Evolutionary conservation across 140 eudicot species (phyloP), one percentile per base, ranked within the genome.

Genomic region (Cichorium intybus): DNA sequence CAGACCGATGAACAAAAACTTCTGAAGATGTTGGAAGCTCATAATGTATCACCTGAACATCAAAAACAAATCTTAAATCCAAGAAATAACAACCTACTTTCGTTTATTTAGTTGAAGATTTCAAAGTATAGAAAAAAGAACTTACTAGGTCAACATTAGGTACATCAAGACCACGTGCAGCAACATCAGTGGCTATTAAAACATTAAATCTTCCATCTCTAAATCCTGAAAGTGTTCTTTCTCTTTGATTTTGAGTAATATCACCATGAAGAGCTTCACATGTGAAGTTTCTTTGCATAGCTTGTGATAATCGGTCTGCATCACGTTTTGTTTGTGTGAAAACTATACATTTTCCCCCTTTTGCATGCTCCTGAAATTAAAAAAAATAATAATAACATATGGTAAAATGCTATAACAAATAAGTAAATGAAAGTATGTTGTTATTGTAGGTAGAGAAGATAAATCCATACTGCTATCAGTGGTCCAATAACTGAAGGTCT

Each of bases 101-200:
- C 46, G 3, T 39, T 39, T 0, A 12, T 4, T 39, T 12, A 3
- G 2, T 11, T 0, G n/a, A 37, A 7, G 46, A 10, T 37, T 37
- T 10, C 1, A 10, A 37, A 37, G 35, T 31, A 31, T 3, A 31
- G 35, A 31, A 31, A 48, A 52, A 35, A 51, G 21, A n/a, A 80
- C 75, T 66, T 52, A 93, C 99, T 82, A 93, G 87, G 80, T 93
- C 99, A 72, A 93, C 99, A 81, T 83, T 93, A 39, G 99, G 97
- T 7, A 93, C 92, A 69, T 93, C 99, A 71, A 93, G 97, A 10
- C 99, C 99, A 52, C 99, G 99, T 24, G 97, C 96, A 68, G 97
- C 97, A 52, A 91, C 97, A 85, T 91, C 97, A 28, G 97, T 91
- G 10, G 99, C 99, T 20, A 93, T 81, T 23, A 93, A 80, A 43